Evolutionary conservation across 2,329 filamentous ascomycete genomes (phyloP), one percentile per base, ranked within the genome.

Genomic region (Penicillium palitans): DNA sequence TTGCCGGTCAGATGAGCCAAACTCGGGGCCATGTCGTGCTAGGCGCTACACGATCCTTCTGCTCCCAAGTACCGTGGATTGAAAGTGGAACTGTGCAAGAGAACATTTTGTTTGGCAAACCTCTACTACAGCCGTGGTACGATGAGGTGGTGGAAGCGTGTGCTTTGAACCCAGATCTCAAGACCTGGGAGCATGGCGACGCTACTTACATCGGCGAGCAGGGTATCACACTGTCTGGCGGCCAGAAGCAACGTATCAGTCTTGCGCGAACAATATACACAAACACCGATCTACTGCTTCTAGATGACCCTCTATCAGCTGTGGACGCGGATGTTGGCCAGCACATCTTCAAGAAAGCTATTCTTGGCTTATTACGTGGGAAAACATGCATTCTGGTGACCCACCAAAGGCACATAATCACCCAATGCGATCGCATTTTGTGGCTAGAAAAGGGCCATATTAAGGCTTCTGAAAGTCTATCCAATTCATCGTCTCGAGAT

Each of bases 41-140:
- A 10, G 37, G 37, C 17, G 37, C 37, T 19, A 39, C 37, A 12
- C 37, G 37, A 39, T 39, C 37, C n/a, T 39, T 39, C n/a, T 39
- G 37, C 37, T 39, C 37, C 7, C 40, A 42, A 24, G 45, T 35
- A 9, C 25, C 40, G 7, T 42, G 40, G 40, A 42, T 24, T 33
- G 25, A 25, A 47, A 47, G 53, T 62, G n/a, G 21, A 48, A 21
- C 37, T 19, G 37, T 39, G n/a, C 37, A 39, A n/a, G 37, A 39
- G 37, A 39, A 39, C 5, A 39, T 39, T 19, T n/a, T 39, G n/a
- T 39, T 39, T 39, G 37, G 37, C 1, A 39, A 39, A 39, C n/a
- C 37, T 19, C n/a, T 39, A 19, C 37, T 19, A 19, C 37, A 39
- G 9, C n/a, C 37, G 10, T 39, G 37, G 37, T 39, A 39, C 12